Base-by-base conservation (phyloP, 345 rosid genomes). In the Tarenaya hassleriana region DNA sequence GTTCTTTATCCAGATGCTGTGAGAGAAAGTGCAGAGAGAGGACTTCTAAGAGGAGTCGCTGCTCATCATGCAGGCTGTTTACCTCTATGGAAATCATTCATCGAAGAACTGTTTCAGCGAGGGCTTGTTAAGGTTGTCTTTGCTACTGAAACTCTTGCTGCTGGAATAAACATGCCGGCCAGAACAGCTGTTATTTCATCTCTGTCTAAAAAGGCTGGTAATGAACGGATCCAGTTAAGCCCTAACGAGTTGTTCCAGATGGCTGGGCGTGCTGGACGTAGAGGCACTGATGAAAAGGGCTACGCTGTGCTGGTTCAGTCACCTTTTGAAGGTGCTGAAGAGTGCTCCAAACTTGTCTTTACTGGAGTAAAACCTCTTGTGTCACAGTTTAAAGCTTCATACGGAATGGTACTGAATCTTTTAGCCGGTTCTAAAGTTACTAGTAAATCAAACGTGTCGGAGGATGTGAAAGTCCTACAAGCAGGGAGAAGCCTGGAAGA, bases 51-150 rank as follows among this genome's bases (percentile, higher is more conserved):
- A 56, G 98, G 96, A 60, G 80, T 79, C 66, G 94, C 96, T 58
- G 94, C 96, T 8, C 98, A 92, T 71, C 98, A 92, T 71, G 96
- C 98, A 15, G 98, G 98, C 38, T 92, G 98, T 75, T 75, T 91
- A 42, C 98, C 98, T 40, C 69, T 87, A 38, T 91, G 98, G 96
- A 87, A 91, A 73, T 82, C 92, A 47, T 84, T 91, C 58, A 77
- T 81, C 27, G 98, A 91, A 69, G 92, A 91, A 62, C 76, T 91
- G 60, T 87, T 91, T 67, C 96, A 82, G 56, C 70, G 80, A 69
- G 98, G 98, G 35, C 89, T 91, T 17, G 78, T 91, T 42, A 91
- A 91, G 57, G 95, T 91, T 35, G 86, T 91, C 54, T 91, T 91
- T 56, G 98, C 98, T 42, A 91, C 96, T 17, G 98, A 91, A 72